Base-by-base conservation (phyloP, 192 early-diverging fungal genomes). In the Jimgerdemannia flammicorona region DNA sequence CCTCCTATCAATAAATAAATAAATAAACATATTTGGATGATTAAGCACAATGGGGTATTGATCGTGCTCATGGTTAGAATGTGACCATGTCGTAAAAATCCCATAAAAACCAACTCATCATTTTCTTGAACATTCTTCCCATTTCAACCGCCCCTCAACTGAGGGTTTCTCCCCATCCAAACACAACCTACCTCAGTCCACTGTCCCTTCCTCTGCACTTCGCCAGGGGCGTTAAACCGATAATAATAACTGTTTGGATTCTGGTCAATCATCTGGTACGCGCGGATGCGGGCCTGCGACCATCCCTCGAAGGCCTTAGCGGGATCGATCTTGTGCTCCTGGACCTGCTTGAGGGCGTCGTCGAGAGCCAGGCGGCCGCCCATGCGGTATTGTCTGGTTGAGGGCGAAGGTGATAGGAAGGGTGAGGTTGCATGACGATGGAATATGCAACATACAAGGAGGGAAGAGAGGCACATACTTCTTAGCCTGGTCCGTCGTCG, bases 201-300 rank as follows among this genome's bases (percentile, higher is more conserved):
- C 75, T 87, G 89, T 4, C 97, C 97, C 69, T 95, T 96, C 66
- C 91, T 87, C 76, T 98, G 97, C 74, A 93, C 94, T 81, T 98
- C 96, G 42, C 96, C 96, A 0, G 97, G 97, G 3, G 95, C 96
- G 80, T 98, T 98, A 83, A 98, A 98, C 18, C 96, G 91, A 79
- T 98, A 98, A 80, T 98, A 98, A 77, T 98, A 98, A 20, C 94
- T 95, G 84, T 98, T 98, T 64, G 97, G 97, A 69, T 97, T 97
- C 69, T 90, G 93, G 70, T 96, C 91, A 81, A 98, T 98, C 75
- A 92, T 91, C 77, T 95, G 90, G 78, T 95, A 98, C 3, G 97
- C 97, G 75, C 91, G 90, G 69, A 95, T 94, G 49, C 97, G 94
- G 41, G 97, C 97, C 72, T 92, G 89, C 11, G 93, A 95, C 97